Percentiles rank a stretch among this genome's conserved stretches.
phyloP scores from a whole-genome alignment of 441 rosid species.

The Dalechampia spathulata region DNA sequence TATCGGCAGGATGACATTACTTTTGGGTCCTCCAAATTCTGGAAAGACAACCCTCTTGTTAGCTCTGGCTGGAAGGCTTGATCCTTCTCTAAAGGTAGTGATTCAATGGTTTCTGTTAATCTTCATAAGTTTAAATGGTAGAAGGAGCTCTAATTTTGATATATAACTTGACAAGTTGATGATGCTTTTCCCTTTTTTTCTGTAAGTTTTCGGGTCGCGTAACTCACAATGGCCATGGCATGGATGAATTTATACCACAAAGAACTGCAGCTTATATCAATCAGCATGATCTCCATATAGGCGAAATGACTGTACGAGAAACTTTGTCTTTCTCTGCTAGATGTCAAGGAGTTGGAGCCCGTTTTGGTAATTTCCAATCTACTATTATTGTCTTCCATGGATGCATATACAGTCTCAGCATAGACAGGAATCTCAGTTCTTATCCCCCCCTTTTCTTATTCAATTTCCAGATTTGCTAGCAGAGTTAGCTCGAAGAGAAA shows the following conservation, averaged over 20 bases:
- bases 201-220: slow-evolving; percentile 23
- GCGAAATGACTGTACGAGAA: slow-evolving; percentile 28
- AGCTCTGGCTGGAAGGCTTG: slow-evolving; percentile 74
- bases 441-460: background rate
- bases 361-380: slow-evolving; percentile 3
- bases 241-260: slow-evolving; percentile 21
- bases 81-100: slow-evolving; percentile 37
- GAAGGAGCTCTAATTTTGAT: no score
- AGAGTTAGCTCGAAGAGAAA: slow-evolving; percentile 25
- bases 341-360: slow-evolving; percentile 28
- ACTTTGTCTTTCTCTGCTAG: slow-evolving; percentile 26
- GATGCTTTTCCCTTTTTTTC: background rate
- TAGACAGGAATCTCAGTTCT: no score
- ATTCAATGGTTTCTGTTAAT: no score
- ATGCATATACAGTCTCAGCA: no score
- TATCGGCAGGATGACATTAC: slow-evolving; percentile 56
- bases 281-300: slow-evolving; percentile 23
- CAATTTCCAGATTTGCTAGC: slow-evolving; percentile 20
- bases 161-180: background rate
- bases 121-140: no score
- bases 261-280: slow-evolving; percentile 24
- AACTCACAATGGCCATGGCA: slow-evolving; percentile 23
- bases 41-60: slow-evolving; percentile 76
- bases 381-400: background rate
- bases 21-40: slow-evolving; percentile 84